These are phyloP conservation scores for Lepraria neglecta DNA, from an alignment of 495 filamentous ascomycete genomes.

Conservation along the genomic window DNA sequence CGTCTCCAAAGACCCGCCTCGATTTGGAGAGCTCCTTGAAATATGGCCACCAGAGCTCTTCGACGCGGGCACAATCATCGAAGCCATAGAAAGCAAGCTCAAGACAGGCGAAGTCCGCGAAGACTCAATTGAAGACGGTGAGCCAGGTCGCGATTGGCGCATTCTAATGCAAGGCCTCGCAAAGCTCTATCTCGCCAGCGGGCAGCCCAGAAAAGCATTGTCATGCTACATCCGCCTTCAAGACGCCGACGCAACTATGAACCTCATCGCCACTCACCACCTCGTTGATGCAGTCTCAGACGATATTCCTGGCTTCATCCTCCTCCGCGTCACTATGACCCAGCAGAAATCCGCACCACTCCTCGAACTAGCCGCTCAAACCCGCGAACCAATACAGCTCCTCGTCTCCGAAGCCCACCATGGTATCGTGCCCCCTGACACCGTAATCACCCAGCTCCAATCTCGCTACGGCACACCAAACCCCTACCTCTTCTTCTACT, in stretches of 20 bases:
- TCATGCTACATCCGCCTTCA: constrained; percentile 83
- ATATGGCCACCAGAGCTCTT: constrained; percentile 82
- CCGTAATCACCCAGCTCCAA: constrained; percentile 69
- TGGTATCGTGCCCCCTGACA: constrained; percentile 71
- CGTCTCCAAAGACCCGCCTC: constrained; percentile 58
- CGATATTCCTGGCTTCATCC: constrained; percentile 81
- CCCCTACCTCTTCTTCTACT: constrained; percentile 69
- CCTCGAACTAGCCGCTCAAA: constrained; percentile 66
- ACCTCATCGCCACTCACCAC: constrained; percentile 73
- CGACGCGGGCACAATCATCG: constrained; percentile 60
- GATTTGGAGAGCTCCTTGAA: constrained; percentile 72
- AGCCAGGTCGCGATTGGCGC: constrained; percentile 69
- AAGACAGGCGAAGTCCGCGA: constrained; percentile 59
- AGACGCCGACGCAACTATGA: constrained; percentile 83
- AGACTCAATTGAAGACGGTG: constrained; percentile 60
- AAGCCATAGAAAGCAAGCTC: constrained; percentile 67
- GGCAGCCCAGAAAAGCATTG: constrained; percentile 74
- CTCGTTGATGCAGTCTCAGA: constrained; percentile 79
- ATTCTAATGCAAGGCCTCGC: constrained; percentile 77
- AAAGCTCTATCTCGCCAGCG: constrained; percentile 71
- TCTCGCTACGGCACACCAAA: constrained; percentile 37
- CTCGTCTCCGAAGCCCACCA: constrained; percentile 87
- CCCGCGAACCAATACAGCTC: constrained; percentile 72
- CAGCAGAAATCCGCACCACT: constrained; percentile 59
- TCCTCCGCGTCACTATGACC: constrained; percentile 72